Conservation (phyloP, 768 basidiomycete species). For the Suillus americanus region DNA sequence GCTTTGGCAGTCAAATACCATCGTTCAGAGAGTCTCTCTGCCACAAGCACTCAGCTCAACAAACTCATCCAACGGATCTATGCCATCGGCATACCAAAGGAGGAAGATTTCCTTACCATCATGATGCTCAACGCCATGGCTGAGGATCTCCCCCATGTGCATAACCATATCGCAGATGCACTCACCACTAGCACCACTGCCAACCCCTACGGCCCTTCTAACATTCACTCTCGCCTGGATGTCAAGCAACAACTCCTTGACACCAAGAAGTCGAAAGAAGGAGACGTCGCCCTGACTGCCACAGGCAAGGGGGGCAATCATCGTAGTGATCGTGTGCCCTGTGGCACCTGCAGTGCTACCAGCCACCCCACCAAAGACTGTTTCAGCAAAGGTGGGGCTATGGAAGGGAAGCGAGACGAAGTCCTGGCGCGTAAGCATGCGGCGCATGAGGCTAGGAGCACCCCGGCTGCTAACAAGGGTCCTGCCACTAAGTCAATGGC, state of each 20-base stretch:
- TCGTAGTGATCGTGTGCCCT: neutral
- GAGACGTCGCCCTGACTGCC: no score
- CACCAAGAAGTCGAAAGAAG: fast-evolving
- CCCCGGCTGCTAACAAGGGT: no score
- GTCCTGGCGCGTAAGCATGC: fast-evolving
- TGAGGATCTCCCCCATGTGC: neutral
- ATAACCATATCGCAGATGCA: neutral
- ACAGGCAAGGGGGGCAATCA: no score
- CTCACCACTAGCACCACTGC: neutral
- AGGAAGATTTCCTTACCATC: neutral
- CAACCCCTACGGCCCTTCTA: fast-evolving
- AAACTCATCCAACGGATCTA: neutral
- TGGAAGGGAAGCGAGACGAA: neutral
- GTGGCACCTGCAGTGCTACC: neutral
- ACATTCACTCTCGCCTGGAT: neutral
- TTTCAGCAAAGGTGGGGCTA: neutral
- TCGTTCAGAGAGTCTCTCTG: neutral
- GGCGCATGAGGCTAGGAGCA: no score
- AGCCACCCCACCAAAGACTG: neutral
- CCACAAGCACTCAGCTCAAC: neutral
- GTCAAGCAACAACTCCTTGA: neutral
- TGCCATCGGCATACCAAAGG: neutral
- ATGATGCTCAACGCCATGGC: neutral
- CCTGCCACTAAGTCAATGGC: no score
- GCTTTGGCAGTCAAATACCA: neutral